Conservation (phyloP, 495 filamentous ascomycete genomes). For the Penicillium paradoxum region DNA sequence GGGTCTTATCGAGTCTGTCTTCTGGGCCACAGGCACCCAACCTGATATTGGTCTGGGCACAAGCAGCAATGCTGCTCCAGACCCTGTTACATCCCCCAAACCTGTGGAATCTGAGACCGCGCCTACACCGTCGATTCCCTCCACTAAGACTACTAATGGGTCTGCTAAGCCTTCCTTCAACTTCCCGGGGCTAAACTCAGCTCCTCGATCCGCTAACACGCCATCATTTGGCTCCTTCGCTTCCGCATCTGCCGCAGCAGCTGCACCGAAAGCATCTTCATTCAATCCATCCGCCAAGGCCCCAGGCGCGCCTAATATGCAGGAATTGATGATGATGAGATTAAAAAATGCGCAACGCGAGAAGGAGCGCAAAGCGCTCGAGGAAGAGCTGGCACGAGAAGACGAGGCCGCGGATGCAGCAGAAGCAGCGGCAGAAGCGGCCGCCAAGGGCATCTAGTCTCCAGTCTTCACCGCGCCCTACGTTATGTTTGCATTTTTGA, state of each 20-base stretch:
- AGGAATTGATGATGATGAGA: conserved; percentile 58
- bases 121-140: conserved; percentile 19
- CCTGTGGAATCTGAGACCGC: conserved; percentile 2
- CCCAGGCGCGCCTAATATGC: conserved; percentile 43
- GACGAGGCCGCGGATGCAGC: conserved; percentile 48
- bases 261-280: conserved; percentile 25
- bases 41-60: conserved; percentile 35
- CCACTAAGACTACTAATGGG: conserved; percentile 14
- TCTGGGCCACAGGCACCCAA: conserved; percentile 51
- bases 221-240: conserved; percentile 50
- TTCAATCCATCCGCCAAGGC: conserved; percentile 27
- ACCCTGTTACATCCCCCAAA: conserved; percentile 14
- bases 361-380: conserved; percentile 49
- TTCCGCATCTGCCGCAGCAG: conserved; percentile 26
- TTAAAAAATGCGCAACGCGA: conserved; percentile 55
- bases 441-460: conserved; percentile 7
- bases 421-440: conserved; percentile 26
- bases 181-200: conserved; percentile 32
- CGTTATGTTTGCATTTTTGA: not conserved
- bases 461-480: not conserved
- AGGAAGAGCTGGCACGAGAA: conserved; percentile 50
- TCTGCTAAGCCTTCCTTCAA: conserved; percentile 29
- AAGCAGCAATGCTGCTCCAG: conserved; percentile 9
- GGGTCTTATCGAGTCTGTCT: conserved; percentile 48
- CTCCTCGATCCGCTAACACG: conserved; percentile 32